Percentiles rank a stretch among this genome's conserved stretches.
phyloP scores from a whole-genome alignment of 2,329 filamentous ascomycete species.

The Talaromyces verruculosus region DNA sequence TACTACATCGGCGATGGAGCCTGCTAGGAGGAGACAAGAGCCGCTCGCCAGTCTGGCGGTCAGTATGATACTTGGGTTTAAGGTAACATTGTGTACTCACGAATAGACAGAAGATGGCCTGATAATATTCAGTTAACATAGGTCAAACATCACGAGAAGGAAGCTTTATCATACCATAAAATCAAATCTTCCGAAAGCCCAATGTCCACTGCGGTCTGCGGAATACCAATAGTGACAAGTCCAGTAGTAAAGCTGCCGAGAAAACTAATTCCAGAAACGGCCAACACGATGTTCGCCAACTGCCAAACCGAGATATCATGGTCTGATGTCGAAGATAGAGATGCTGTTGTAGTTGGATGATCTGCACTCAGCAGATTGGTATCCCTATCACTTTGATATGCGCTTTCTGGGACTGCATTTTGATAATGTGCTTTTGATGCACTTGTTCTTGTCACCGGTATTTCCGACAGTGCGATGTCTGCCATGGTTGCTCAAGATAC shows the following conservation, averaged over 20 bases:
- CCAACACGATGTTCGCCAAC: constrained; percentile 13
- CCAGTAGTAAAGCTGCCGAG: constrained; percentile 18
- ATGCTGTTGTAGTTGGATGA: background rate
- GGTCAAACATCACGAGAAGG: background rate
- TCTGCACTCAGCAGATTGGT: background rate
- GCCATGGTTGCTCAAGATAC: background rate
- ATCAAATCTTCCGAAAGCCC: constrained; percentile 19
- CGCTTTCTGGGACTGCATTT: background rate
- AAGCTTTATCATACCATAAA: constrained; percentile 11
- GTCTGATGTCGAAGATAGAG: background rate
- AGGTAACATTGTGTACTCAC: constrained; percentile 28
- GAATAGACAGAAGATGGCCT: constrained; percentile 20
- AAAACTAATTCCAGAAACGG: constrained; percentile 19
- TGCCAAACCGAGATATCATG: constrained; percentile 14
- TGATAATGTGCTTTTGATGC: background rate
- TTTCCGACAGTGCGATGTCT: constrained; percentile 3
- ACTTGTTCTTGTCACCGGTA: background rate
- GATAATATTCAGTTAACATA: background rate
- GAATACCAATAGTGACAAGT: constrained; percentile 18
- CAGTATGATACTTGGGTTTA: constrained; percentile 29
- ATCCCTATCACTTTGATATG: constrained; percentile 5
- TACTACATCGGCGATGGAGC: constrained; percentile 51
- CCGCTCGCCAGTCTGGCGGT: constrained; percentile 31
- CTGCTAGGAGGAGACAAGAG: constrained; percentile 49
- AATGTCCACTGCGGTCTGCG: constrained; percentile 16